These are phyloP conservation scores for Cryomyces minteri DNA, from an alignment of 495 filamentous ascomycete species.

Conservation along the genomic window DNA sequence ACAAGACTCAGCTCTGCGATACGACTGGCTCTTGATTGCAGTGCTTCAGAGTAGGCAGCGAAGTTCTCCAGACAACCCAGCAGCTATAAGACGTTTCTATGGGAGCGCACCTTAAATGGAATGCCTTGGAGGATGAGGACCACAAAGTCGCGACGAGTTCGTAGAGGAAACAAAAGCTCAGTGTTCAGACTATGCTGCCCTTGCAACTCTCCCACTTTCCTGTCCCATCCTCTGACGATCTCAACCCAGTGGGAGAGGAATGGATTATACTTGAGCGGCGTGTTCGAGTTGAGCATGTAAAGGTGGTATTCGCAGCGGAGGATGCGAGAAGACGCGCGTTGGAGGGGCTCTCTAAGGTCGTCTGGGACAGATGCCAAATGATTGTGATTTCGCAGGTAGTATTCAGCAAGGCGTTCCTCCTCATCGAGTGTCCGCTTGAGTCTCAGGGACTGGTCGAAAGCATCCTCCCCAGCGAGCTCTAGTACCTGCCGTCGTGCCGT, in stretches of 20 bases:
- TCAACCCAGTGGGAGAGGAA: slow-evolving; percentile 27
- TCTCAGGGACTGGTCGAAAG: slow-evolving; percentile 9
- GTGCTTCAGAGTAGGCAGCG: too few species aligned
- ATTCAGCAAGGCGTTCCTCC: slow-evolving; percentile 3
- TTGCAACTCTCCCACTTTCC: too few species aligned
- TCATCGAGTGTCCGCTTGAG: slow-evolving; percentile 12
- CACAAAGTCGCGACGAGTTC: too few species aligned
- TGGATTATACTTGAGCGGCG: slow-evolving; percentile 17
- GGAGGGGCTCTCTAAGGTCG: neutral
- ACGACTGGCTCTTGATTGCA: too few species aligned
- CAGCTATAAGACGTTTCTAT: too few species aligned
- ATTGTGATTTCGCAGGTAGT: neutral
- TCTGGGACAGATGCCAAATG: neutral
- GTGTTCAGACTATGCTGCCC: too few species aligned
- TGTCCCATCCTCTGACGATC: slow-evolving; percentile 7
- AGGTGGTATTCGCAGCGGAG: slow-evolving; percentile 15
- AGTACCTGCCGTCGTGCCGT: neutral
- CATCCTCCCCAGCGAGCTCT: neutral
- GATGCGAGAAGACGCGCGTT: slow-evolving; percentile 4
- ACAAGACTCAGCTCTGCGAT: too few species aligned
- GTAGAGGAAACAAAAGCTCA: too few species aligned
- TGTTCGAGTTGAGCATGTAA: slow-evolving; percentile 8
- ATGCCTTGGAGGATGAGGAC: too few species aligned
- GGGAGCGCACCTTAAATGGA: too few species aligned
- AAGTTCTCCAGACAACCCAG: too few species aligned